Percentiles rank a stretch among this genome's conserved stretches.
Conservation (phyloP, 148 eudicot genomes). For the Cornus suecica region DNA sequence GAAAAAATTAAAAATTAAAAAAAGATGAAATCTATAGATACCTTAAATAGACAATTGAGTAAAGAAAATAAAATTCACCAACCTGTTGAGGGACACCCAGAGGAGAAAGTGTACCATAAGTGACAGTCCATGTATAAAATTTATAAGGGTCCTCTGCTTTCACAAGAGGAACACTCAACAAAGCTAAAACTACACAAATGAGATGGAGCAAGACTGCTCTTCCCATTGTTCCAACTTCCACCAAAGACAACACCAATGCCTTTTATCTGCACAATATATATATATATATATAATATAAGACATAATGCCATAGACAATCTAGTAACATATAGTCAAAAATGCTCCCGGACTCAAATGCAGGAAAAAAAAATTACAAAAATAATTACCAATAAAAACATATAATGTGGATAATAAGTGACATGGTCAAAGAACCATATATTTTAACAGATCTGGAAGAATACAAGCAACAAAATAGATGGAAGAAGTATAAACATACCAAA, state of each 20-base stretch:
- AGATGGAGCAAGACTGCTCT: constrained; percentile 21
- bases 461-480: too few species aligned
- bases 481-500: not conserved
- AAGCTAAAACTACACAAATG: constrained; percentile 27
- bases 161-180: constrained; percentile 38
- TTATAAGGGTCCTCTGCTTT: constrained; percentile 70
- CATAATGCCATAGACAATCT: not conserved
- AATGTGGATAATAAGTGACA: too few species aligned
- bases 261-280: not conserved
- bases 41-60: not conserved
- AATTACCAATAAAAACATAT: not conserved
- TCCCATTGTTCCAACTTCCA: constrained; percentile 29
- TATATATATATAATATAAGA: not conserved
- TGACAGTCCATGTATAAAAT: constrained; percentile 74
- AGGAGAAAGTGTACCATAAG: constrained; percentile 72
- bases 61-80: not conserved
- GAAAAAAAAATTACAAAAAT: too few species aligned
- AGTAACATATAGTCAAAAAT: too few species aligned
- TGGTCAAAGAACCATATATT: not conserved
- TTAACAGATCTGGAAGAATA: not conserved
- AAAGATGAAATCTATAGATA: too few species aligned
- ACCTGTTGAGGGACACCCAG: constrained; percentile 88
- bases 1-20: too few species aligned
- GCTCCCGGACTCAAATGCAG: not conserved
- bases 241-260: not conserved